Percentiles rank a stretch among this genome's conserved stretches.
Evolutionary conservation across 2,329 filamentous ascomycete genomes (phyloP).

Genomic region (Tolypocladium tundrense): DNA sequence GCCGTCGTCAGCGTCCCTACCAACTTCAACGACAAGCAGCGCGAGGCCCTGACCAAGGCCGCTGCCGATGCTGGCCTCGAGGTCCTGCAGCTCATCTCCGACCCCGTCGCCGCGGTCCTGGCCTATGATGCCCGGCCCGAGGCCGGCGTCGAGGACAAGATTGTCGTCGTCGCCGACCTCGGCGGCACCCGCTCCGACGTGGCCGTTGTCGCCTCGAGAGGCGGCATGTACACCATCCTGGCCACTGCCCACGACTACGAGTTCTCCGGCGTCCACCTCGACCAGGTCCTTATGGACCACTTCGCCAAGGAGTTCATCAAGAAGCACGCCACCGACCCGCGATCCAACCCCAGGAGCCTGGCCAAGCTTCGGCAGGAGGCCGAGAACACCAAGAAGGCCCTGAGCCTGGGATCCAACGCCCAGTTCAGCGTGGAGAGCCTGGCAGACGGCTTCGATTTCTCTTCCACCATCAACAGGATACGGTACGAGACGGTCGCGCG

Average conservation of each 20-base stretch:
- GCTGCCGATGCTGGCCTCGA: slow-evolving; percentile 76
- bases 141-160: slow-evolving; percentile 67
- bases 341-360: slow-evolving; percentile 67
- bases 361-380: slow-evolving; percentile 90
- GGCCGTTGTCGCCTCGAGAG: slow-evolving; percentile 78
- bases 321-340: slow-evolving; percentile 85
- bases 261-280: slow-evolving; percentile 73
- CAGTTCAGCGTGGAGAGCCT: slow-evolving; percentile 90
- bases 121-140: slow-evolving; percentile 85
- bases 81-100: slow-evolving; percentile 83
- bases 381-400: slow-evolving; percentile 83
- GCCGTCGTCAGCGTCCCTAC: slow-evolving; percentile 91
- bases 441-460: slow-evolving; percentile 81
- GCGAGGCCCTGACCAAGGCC: slow-evolving; percentile 65
- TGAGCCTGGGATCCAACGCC: slow-evolving; percentile 80
- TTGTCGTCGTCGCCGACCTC: slow-evolving; percentile 82
- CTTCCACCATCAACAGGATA: slow-evolving; percentile 82
- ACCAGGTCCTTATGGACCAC: slow-evolving; percentile 87
- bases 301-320: slow-evolving; percentile 99
- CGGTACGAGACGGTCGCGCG: slow-evolving; percentile 82
- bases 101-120: slow-evolving; percentile 79
- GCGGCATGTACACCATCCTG: slow-evolving; percentile 92
- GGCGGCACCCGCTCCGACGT: slow-evolving; percentile 90
- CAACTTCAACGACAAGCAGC: slow-evolving; percentile 83
- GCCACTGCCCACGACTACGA: slow-evolving; percentile 95